Evolutionary conservation across 2,329 filamentous ascomycete species (phyloP), one percentile per base, ranked within the genome.

Genomic region (Calonectria henricotiae): DNA sequence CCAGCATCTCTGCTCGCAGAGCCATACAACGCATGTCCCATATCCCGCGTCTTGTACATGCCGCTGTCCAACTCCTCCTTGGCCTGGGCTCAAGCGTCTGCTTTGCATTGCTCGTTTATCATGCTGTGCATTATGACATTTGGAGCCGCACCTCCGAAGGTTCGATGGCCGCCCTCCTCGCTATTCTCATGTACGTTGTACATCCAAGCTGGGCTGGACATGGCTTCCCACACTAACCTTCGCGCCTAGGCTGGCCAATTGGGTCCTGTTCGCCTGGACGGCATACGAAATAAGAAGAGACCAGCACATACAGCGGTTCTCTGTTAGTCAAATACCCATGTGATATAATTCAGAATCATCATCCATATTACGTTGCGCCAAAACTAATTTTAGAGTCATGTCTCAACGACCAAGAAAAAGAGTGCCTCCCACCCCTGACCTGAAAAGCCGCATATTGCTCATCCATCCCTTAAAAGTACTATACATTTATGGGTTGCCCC

Each of bases 141-240:
- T 76, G 74, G 72, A 73, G 68, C 27, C 62, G 68, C 9, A 66
- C 65, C 9, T 49, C 68, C 0, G 74, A 76, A 25, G 73, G 70
- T 3, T 70, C 65, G 2, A 79, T 77, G 74, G 73, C 74, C 8
- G 75, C 71, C 23, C 71, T 79, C 6, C 30, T 79, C 4, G 75
- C 67, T 1, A 71, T 78, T 47, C 66, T 78, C n/a, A 73, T 74
- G 77, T 77, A 69, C 9, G 73, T 71, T 35, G 30, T 41, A 2
- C 12, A 27, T 41, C 6, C 12, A 27, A n/a, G 11, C 30, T 3
- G 17, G 43, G 20, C 5, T n/a, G 12, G 7, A 6, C 5, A 39
- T 30, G 32, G 25, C 37, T 1, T 8, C 39, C 12, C 17, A 47
- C 17, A 23, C 55, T 55, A 44, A 62, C 69, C 58, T 1, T 32